Base-by-base conservation (phyloP, 2,329 filamentous ascomycete genomes). In the Penicillium olsonii region DNA sequence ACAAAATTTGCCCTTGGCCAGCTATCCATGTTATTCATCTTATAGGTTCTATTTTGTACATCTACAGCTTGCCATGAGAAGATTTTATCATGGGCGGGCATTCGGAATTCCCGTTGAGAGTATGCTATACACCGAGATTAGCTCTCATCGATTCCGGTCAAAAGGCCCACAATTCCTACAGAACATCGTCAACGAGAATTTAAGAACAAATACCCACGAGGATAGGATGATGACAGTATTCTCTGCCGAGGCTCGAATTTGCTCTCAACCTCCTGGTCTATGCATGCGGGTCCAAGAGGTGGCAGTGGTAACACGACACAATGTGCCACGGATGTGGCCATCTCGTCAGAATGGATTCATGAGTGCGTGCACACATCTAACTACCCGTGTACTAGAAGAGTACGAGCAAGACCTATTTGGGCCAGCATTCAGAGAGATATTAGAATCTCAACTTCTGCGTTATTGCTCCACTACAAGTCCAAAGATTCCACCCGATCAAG, bases 31-130 rank as follows among this genome's bases (percentile, higher is more conserved):
- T 2, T 2, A 18, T 15, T 3, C n/a, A 2, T 27, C 14, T 19
- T 27, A 37, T 19, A n/a, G 9, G 5, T 31, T 52, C 42, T 5
- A 52, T 43, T 50, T 45, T 15, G 37, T 48, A 6, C 48, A 54
- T 37, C 37, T 56, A 17, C 38, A 55, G 26, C 52, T 54, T 50
- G 43, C 31, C 4, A 56, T 53, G 48, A 37, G 46, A 39, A 44
- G 46, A n/a, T 41, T 50, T 29, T 53, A 46, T 43, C 19, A 50
- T 4, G 49, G 49, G 11, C 29, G 40, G 1, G 29, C 35, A 3
- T 54, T 48, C 46, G 48, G 52, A 20, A 55, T 55, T 17, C 31
- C 52, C 9, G n/a, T 24, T 17, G 20, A 50, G 18, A 45, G 43
- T 1, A 33, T 56, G 15, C n/a, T 34, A 17, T 52, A 52, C 45